Conservation (phyloP, 805 yeast genomes). For the Deakozyma indianensis region DNA sequence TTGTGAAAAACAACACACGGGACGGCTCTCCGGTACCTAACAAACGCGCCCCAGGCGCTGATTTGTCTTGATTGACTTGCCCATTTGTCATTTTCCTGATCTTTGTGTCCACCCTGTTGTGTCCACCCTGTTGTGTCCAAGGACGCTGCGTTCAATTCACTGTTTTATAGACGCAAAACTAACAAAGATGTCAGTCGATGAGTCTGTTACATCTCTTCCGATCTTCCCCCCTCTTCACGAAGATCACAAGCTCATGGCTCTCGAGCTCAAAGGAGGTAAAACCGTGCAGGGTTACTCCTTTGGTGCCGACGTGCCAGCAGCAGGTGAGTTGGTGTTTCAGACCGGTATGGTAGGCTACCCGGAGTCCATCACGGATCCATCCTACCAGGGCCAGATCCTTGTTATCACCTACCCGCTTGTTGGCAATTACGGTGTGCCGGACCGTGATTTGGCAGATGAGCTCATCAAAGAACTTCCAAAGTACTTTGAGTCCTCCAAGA, state of each 20-base stretch:
- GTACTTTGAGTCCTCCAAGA: conserved; percentile 82
- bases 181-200: conserved; percentile 4
- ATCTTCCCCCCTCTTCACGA: conserved; percentile 83
- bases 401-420: conserved; percentile 94
- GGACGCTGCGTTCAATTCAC: too few relatives aligned
- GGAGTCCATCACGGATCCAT: conserved; percentile 94
- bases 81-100: too few relatives aligned
- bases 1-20: too few relatives aligned
- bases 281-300: conserved; percentile 90
- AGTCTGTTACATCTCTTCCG: conserved; percentile 40
- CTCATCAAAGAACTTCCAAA: conserved; percentile 64
- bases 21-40: too few relatives aligned
- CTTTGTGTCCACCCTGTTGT: too few relatives aligned
- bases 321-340: conserved; percentile 98
- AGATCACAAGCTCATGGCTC: conserved; percentile 67
- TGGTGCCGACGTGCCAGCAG: conserved; percentile 78
- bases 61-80: too few relatives aligned
- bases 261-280: conserved; percentile 78
- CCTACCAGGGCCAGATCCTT: conserved; percentile 92
- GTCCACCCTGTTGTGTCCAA: too few relatives aligned
- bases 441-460: conserved; percentile 62
- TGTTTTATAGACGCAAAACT: neutral
- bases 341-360: conserved; percentile 99
- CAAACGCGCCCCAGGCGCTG: too few relatives aligned
- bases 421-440: conserved; percentile 99